These are phyloP conservation scores for Marasmius tenuissimus DNA, from an alignment of 1,284 basidiomycete genomes.

Conservation along the genomic window DNA sequence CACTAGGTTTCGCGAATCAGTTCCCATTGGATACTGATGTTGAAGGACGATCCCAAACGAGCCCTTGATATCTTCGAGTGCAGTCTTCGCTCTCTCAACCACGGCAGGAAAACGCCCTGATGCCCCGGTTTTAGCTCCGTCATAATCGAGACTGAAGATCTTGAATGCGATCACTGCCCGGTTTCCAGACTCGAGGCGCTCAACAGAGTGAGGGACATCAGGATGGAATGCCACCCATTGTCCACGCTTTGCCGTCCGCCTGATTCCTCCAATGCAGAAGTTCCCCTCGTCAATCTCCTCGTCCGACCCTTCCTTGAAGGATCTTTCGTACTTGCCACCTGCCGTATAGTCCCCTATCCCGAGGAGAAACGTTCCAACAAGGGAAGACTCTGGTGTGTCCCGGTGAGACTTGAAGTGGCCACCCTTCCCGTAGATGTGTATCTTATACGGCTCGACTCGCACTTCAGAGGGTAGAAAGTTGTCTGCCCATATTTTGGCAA, in stretches of 20 bases:
- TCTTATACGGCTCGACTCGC: slow-evolving; percentile 31
- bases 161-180: slow-evolving; percentile 33
- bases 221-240: slow-evolving; percentile 37
- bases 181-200: slow-evolving; percentile 17
- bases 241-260: slow-evolving; percentile 12
- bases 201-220: slow-evolving; percentile 33
- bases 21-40: slow-evolving; percentile 26
- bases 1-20: slow-evolving; percentile 15
- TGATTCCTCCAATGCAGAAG: slow-evolving; percentile 14
- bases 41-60: slow-evolving; percentile 30
- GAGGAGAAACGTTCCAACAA: slow-evolving; percentile 29
- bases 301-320: background rate
- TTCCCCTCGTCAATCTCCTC: background rate
- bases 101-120: background rate
- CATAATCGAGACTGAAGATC: slow-evolving; percentile 21
- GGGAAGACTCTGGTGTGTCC: slow-evolving; percentile 28
- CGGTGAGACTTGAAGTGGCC: slow-evolving; percentile 29
- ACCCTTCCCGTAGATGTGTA: slow-evolving; percentile 28
- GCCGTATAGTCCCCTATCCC: slow-evolving; percentile 23
- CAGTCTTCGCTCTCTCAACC: slow-evolving; percentile 5
- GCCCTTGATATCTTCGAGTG: slow-evolving; percentile 13
- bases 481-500: slow-evolving; percentile 20
- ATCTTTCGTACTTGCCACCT: no score
- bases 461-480: slow-evolving; percentile 22
- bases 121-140: background rate